These are phyloP conservation scores for Candida sanyaensis DNA, from an alignment of 1,139 yeast species.

Conservation along the genomic window DNA sequence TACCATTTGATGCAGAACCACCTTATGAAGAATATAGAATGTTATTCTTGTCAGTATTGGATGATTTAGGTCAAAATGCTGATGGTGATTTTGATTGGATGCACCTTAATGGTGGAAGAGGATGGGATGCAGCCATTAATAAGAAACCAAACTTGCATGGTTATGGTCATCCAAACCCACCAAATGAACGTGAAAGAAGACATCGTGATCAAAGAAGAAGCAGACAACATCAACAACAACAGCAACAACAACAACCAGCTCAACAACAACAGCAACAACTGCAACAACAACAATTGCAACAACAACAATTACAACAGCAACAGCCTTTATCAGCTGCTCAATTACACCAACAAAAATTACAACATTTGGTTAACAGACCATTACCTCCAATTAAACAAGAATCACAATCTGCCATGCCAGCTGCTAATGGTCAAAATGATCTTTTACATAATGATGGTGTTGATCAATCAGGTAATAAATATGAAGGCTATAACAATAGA, in stretches of 20 bases:
- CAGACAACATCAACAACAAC: conserved; percentile 35
- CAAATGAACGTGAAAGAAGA: conserved; percentile 56
- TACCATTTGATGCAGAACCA: conserved; percentile 93
- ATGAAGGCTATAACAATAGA: conserved; percentile 18
- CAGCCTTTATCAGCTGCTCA: conserved; percentile 43
- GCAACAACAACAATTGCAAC: conserved; percentile 14
- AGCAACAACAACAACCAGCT: conserved; percentile 23
- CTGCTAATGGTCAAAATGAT: conserved; percentile 11
- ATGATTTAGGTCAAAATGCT: conserved; percentile 68
- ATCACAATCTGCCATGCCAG: conserved; percentile 19
- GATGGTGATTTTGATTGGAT: conserved; percentile 96
- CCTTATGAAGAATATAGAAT: conserved; percentile 83
- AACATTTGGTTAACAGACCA: conserved; percentile 52
- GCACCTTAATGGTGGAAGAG: conserved; percentile 87
- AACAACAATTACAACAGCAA: conserved; percentile 9
- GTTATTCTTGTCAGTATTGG: conserved; percentile 73
- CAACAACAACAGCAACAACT: conserved; percentile 22
- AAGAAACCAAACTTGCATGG: conserved; percentile 92
- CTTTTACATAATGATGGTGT: conserved; percentile 13
- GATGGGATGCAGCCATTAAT: conserved; percentile 84
- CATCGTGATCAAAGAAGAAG: conserved; percentile 48
- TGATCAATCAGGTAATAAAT: conserved; percentile 13
- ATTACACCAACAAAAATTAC: conserved; percentile 52
- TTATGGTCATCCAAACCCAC: conserved; percentile 68
- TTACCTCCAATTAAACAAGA: conserved; percentile 54